phyloP scores from a whole-genome alignment of 345 rosid genomes.

The Zanthoxylum bungeanum region DNA sequence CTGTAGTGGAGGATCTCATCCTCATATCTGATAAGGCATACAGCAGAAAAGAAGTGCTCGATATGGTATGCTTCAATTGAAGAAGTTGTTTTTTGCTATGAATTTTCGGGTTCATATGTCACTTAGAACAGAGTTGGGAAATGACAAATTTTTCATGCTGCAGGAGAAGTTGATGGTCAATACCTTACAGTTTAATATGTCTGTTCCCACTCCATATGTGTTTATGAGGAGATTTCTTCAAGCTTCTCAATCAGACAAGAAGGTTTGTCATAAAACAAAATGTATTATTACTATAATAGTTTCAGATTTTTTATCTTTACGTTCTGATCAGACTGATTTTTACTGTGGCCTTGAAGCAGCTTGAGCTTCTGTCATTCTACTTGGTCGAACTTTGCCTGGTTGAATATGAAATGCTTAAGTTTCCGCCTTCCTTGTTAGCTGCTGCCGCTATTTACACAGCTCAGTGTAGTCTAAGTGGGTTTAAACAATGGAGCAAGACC shows the following conservation, averaged over 20 bases:
- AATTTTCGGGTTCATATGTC: neutral
- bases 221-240: conserved; percentile 91
- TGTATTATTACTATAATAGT: conserved; percentile 1
- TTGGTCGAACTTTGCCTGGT: conserved; percentile 68
- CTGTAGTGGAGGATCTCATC: conserved; percentile 92
- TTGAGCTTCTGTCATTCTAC: conserved; percentile 75
- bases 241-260: conserved; percentile 80
- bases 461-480: conserved; percentile 41
- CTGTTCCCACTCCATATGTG: conserved; percentile 86
- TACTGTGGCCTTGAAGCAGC: conserved; percentile 41
- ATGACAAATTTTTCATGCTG: conserved; percentile 11
- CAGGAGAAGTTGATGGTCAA: conserved; percentile 88
- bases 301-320: neutral
- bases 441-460: conserved; percentile 70
- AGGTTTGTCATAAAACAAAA: conserved; percentile 55
- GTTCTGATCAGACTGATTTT: conserved; percentile 14
- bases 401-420: conserved; percentile 61
- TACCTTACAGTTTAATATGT: conserved; percentile 69
- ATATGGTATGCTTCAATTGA: conserved; percentile 53
- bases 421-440: conserved; percentile 57
- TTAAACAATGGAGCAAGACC: conserved; percentile 53
- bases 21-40: conserved; percentile 90
- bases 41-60: conserved; percentile 78
- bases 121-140: too few relatives aligned
- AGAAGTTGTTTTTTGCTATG: neutral